phyloP scores from a whole-genome alignment of 306 rosid species.

The Glycine soja region DNA sequence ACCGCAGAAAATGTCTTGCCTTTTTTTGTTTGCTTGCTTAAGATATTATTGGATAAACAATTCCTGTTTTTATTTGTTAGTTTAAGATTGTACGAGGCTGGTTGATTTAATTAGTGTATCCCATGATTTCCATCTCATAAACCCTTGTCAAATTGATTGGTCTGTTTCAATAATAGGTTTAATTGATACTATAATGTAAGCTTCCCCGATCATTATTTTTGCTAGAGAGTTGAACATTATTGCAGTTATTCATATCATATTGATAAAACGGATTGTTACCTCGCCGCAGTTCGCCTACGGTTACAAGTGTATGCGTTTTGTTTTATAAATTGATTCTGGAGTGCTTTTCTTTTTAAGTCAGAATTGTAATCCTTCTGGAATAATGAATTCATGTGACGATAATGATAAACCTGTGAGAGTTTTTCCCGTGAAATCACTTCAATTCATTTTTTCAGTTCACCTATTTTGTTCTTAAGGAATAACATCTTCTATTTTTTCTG shows the following conservation, averaged over 20 bases:
- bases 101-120: conserved; percentile 25
- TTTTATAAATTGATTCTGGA: conserved; percentile 17
- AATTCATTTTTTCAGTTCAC: conserved; percentile 11
- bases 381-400: conserved; percentile 18
- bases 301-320: too few species aligned
- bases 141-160: background rate
- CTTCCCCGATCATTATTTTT: background rate
- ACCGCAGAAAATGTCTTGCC: background rate
- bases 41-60: background rate
- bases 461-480: background rate
- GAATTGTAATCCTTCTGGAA: conserved; percentile 9
- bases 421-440: conserved; percentile 7
- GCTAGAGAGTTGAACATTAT: background rate
- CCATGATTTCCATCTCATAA: background rate
- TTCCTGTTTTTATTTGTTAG: background rate
- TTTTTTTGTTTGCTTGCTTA: conserved; percentile 14
- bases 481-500: conserved; percentile 6
- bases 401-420: background rate
- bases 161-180: conserved; percentile 14
- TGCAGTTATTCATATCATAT: conserved; percentile 17
- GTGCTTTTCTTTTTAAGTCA: background rate
- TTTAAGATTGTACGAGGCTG: background rate
- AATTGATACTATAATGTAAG: conserved; percentile 4
- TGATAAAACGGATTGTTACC: conserved; percentile 24
- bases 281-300: background rate